Base-by-base conservation (phyloP, 495 filamentous ascomycete species). In the Neurospora sp. region DNA sequence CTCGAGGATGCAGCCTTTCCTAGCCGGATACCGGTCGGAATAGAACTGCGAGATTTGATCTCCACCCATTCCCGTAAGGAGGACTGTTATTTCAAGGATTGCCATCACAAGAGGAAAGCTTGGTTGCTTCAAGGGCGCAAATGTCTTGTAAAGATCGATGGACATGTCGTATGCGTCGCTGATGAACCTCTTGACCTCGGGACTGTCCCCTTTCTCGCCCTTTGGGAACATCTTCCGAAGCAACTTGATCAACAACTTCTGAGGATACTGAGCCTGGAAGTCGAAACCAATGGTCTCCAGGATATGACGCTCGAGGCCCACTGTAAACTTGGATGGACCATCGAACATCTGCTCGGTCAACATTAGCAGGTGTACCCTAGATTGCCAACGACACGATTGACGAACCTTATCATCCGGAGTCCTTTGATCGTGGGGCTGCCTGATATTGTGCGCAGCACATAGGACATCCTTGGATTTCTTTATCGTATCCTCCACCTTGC, bases 401-500 rank as follows among this genome's bases (percentile, higher is more conserved):
- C 84, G 72, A 80, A 96, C 94, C 73, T 89, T 87, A 78, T 96
- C 92, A 81, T 99, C 96, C 0, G 93, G 87, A 7, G 91, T 91
- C 61, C 94, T 86, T 72, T 90, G 89, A 73, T 98, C 94, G 22
- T 89, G 84, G 10, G 90, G 84, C 9, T 90, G 82, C 78, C 92
- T 94, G 22, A 97, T 81, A 75, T 98, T 98, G 83, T 94, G 92
- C 4, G 92, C 90, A 8, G 94, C 94, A 73, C 93, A 96, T 6
- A 98, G 84, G 72, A 99, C 96, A 70, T 99, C 96, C 69, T 89
- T 89, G 20, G 93, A 97, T 83, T 98, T 98, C 83, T 99, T 98
- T 68, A 98, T 85, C 2, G 96, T 98, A 79, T 99, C 96, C 78
- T 99, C 96, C 61, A 95, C 94, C 81, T 99, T 99, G 87, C 95